Evolutionary conservation across 106 monocot species (phyloP).

Genomic region (Acorus gramineus): DNA sequence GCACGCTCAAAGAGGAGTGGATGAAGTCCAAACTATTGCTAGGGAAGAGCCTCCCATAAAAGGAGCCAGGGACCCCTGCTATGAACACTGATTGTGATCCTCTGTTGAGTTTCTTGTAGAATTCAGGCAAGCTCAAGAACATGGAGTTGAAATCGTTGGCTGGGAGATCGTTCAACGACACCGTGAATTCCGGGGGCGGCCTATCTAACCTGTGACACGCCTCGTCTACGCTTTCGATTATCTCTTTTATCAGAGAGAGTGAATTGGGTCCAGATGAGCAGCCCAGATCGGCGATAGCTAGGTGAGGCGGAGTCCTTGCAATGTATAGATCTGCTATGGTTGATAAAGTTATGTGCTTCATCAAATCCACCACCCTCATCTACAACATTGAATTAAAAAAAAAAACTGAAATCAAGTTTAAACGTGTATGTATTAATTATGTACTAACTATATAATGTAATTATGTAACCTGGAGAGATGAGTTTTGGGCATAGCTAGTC

Average conservation of each 20-base stretch:
- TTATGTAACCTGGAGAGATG: slow-evolving; percentile 44
- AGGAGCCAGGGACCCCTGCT: slow-evolving; percentile 9
- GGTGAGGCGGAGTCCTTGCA: slow-evolving; percentile 13
- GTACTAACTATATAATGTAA: background rate
- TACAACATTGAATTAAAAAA: slow-evolving; percentile 8
- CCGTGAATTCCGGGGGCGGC: too few relatives aligned
- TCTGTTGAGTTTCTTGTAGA: too few relatives aligned
- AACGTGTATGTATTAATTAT: background rate
- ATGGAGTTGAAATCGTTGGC: too few relatives aligned
- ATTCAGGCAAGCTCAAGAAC: too few relatives aligned
- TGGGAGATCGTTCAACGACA: too few relatives aligned
- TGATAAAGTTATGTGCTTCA: slow-evolving; percentile 35
- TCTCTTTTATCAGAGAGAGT: background rate
- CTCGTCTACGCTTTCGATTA: background rate
- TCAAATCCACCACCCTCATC: slow-evolving; percentile 23
- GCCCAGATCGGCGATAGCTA: slow-evolving; percentile 52
- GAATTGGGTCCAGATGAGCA: slow-evolving; percentile 55
- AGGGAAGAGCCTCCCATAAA: slow-evolving; percentile 24
- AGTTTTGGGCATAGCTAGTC: slow-evolving; percentile 62
- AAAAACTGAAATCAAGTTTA: background rate
- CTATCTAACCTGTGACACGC: too few relatives aligned
- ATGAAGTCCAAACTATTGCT: slow-evolving; percentile 8
- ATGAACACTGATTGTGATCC: background rate
- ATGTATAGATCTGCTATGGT: slow-evolving; percentile 27
- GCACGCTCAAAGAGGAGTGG: slow-evolving; percentile 7